Percentiles rank a stretch among this genome's conserved stretches.
Evolutionary conservation across 306 rosid genomes (phyloP).

Genomic region (Cucurbita argyrosperma): DNA sequence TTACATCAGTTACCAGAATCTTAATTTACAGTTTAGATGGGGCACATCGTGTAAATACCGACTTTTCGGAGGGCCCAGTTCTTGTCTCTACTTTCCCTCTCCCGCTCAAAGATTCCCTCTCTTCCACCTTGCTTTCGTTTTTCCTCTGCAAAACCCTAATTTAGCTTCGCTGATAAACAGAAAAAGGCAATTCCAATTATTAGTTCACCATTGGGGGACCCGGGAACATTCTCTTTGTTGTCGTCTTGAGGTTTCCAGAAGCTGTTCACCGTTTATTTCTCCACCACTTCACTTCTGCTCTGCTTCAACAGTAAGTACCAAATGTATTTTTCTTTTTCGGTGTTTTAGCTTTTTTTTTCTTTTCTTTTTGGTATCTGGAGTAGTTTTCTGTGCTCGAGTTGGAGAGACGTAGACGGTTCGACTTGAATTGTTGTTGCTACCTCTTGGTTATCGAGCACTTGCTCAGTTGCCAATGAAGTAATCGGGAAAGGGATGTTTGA

Average conservation of each 20-base stretch:
- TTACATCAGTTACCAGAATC: not conserved
- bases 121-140: not conserved
- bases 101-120: not conserved
- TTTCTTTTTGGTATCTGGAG: not conserved
- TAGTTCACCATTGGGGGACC: not conserved
- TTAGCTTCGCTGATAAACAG: not conserved
- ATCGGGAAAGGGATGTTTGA: not conserved
- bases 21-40: not conserved
- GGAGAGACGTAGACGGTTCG: not conserved
- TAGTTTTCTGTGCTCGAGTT: not conserved
- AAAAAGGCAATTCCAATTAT: not conserved
- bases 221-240: not conserved
- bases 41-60: not conserved
- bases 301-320: not conserved
- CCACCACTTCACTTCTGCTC: not conserved
- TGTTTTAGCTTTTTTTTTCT: not conserved
- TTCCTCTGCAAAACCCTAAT: conserved; percentile 4
- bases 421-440: not conserved
- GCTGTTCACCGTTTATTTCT: not conserved
- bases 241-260: not conserved
- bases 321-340: not conserved
- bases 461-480: not conserved
- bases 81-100: not conserved
- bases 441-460: not conserved
- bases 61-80: not conserved